Base-by-base conservation (phyloP, 352 stramenopile species). In the Phytopythium oedochilum region DNA sequence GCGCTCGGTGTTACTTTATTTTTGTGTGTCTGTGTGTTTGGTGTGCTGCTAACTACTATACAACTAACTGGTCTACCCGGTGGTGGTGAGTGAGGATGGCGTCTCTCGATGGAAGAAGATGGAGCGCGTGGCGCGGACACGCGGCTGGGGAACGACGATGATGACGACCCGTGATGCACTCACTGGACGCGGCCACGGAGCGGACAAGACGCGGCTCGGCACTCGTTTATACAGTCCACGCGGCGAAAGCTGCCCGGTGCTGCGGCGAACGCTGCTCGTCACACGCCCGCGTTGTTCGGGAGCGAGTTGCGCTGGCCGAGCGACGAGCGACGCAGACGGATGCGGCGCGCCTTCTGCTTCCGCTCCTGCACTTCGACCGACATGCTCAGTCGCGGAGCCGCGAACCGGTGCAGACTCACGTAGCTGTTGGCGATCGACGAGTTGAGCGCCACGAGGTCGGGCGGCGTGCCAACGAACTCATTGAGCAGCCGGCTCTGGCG, bases 391-490 rank as follows among this genome's bases (percentile, higher is more conserved):
- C 83, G 84, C 23, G 81, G 78, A 8, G 76, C 81, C 0, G 81
- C 78, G 49, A 89, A 91, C n/a, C 81, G 74, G 35, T 88, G 88
- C 17, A 91, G 55, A 47, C 81, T 89, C 63, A 91, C 81, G 66
- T 91, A 91, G 57, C 68, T 84, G 66, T 73, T 84, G 54, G 78
- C 73, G 12, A 83, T 61, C n/a, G 73, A 86, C 12, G 70, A 83
- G 54, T 84, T 55, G 29, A 73, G 34, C 17, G 75, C 76, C 28
- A 86, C 62, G 11, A 77, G 60, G 29, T 91, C 80, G 1, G 80
- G 80, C 1, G 80, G 80, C 1, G 78, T 74, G 0, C 80, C 80
- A 4, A 91, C 70, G 47, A 91, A 91, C 31, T 85, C 69, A 55
- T 88, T 88, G 3, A 91, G 57, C 25, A 91, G 48, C 17, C 80